A percentile compares a stretch with the other conserved stretches of the same genome.
Conservation (phyloP, 129 eudicot species). For the Ambrosia artemisiifolia region DNA sequence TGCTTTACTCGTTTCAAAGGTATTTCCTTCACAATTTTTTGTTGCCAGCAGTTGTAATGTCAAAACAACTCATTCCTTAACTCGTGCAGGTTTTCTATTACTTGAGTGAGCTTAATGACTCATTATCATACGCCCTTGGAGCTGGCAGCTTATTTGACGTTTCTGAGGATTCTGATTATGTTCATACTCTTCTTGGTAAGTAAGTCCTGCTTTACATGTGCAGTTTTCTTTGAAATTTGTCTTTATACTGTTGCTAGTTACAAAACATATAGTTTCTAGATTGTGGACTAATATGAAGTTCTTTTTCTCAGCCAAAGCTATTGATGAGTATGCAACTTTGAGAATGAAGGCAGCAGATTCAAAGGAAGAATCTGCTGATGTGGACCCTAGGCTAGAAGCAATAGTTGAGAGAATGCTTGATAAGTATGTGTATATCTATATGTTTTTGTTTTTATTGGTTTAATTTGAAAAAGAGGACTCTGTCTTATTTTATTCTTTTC, state of each 20-base stretch:
- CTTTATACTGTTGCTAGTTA: constrained; percentile 3
- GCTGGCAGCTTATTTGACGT: constrained; percentile 93
- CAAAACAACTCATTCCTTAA: constrained; percentile 2
- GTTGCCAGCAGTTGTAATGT: background rate
- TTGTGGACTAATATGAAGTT: background rate
- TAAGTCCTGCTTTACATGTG: constrained; percentile 23
- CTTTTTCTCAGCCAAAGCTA: constrained; percentile 71
- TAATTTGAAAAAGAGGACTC: background rate
- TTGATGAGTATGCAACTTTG: constrained; percentile 84
- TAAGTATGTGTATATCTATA: constrained; percentile 51
- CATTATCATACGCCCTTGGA: constrained; percentile 87
- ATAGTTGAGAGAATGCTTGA: constrained; percentile 93
- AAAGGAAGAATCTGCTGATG: constrained; percentile 43
- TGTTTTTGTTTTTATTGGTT: background rate
- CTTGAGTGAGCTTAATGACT: constrained; percentile 82
- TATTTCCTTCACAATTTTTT: background rate
- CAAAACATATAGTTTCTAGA: background rate
- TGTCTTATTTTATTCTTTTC: background rate
- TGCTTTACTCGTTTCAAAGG: constrained; percentile 92
- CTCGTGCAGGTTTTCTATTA: constrained; percentile 67
- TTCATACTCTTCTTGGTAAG: constrained; percentile 93
- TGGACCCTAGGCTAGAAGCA: constrained; percentile 92
- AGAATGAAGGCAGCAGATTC: constrained; percentile 79
- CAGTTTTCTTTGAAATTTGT: background rate
- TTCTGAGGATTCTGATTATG: constrained; percentile 91